Percentiles rank a stretch among this genome's conserved stretches.
Conservation (phyloP, 805 yeast species). For the Metschnikowia drakensbergensis region DNA sequence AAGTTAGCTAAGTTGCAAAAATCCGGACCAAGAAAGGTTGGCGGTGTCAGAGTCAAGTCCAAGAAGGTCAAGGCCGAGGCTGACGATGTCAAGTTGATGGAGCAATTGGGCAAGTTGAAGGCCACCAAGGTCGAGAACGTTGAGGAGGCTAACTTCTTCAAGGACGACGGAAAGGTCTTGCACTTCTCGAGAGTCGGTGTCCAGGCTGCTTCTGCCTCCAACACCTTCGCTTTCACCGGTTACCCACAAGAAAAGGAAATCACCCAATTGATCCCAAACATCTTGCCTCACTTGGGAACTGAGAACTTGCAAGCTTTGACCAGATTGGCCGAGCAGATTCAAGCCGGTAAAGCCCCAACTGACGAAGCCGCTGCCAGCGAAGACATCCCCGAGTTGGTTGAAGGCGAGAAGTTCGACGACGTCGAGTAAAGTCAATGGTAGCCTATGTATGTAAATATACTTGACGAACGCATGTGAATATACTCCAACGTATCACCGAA, state of each 20-base stretch:
- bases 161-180: conserved; percentile 91
- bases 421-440: conserved; percentile 33
- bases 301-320: conserved; percentile 89
- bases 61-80: conserved; percentile 71
- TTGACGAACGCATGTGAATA: conserved; percentile 13
- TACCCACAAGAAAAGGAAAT: conserved; percentile 88
- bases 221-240: conserved; percentile 94
- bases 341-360: conserved; percentile 52
- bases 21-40: conserved; percentile 73
- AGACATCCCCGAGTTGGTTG: conserved; percentile 76
- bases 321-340: conserved; percentile 85
- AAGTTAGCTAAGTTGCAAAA: conserved; percentile 90
- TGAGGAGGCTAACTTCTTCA: conserved; percentile 97
- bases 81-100: conserved; percentile 89
- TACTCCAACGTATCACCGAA: background rate
- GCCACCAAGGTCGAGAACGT: conserved; percentile 85
- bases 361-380: conserved; percentile 44
- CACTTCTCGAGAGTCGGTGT: conserved; percentile 96
- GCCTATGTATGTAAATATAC: conserved; percentile 11
- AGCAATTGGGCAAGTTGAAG: conserved; percentile 81
- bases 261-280: conserved; percentile 89
- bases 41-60: conserved; percentile 87
- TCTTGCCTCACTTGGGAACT: conserved; percentile 93
- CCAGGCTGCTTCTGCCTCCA: conserved; percentile 85
- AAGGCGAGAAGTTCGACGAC: conserved; percentile 82